These are phyloP conservation scores for Maudiozyma humilis DNA, from an alignment of 1,139 yeast species.

Conservation along the genomic window DNA sequence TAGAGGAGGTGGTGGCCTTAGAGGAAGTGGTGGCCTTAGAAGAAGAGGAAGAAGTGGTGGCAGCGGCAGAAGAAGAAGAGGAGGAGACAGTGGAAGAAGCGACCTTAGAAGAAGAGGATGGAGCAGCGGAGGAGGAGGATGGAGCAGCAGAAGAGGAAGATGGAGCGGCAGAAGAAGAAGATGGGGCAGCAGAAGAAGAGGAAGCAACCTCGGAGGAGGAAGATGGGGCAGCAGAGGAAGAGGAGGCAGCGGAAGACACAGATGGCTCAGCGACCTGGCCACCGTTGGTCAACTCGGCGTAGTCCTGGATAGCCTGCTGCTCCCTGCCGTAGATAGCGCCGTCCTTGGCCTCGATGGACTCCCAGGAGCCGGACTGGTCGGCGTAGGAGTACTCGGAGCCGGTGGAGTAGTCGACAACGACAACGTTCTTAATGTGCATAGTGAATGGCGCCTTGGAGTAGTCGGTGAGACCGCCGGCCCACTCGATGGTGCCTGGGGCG, in stretches of 20 bases:
- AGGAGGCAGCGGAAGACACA: slow-evolving; percentile 8
- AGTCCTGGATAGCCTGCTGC: slow-evolving; percentile 43
- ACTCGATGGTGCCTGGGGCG: slow-evolving; percentile 61
- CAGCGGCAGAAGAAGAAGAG: slow-evolving; percentile 9
- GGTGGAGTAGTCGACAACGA: slow-evolving; percentile 71
- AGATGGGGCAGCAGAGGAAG: slow-evolving; percentile 13
- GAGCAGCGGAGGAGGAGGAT: slow-evolving; percentile 9
- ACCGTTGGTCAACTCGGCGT: slow-evolving; percentile 35
- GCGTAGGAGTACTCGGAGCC: slow-evolving; percentile 56
- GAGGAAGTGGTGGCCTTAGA: slow-evolving; percentile 7
- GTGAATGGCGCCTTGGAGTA: slow-evolving; percentile 57
- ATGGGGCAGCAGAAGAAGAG: slow-evolving; percentile 7
- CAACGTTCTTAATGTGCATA: slow-evolving; percentile 54
- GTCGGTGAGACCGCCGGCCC: slow-evolving; percentile 82
- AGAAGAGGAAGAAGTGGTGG: slow-evolving; percentile 12
- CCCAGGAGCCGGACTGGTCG: slow-evolving; percentile 59
- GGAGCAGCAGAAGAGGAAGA: slow-evolving; percentile 9
- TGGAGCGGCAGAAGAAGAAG: slow-evolving; percentile 9
- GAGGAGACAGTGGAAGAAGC: slow-evolving; percentile 5
- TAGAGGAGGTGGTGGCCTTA: neutral
- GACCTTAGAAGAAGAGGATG: slow-evolving; percentile 9
- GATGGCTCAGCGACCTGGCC: slow-evolving; percentile 11
- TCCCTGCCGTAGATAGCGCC: slow-evolving; percentile 61
- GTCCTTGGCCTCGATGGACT: slow-evolving; percentile 53
- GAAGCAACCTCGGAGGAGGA: slow-evolving; percentile 9